phyloP scores from a whole-genome alignment of 2,329 filamentous ascomycete genomes.

The Hymenoscyphus fraxineus region DNA sequence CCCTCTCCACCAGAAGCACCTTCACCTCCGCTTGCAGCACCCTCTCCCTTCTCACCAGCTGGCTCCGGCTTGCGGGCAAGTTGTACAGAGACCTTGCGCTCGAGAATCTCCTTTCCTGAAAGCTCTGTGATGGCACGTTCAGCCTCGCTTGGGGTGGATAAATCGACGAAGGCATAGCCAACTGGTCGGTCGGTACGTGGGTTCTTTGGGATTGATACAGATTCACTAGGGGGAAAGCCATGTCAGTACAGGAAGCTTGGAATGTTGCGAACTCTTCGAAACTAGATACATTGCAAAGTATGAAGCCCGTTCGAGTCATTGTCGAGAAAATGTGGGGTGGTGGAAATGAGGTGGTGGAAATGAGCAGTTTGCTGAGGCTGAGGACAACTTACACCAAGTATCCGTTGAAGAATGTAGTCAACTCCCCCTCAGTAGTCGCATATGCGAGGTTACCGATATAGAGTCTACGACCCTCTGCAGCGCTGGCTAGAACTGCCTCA shows the following conservation, averaged over 20 bases:
- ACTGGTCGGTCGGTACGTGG: slow-evolving; percentile 97
- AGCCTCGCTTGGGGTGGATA: slow-evolving; percentile 89
- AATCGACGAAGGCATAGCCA: slow-evolving; percentile 97
- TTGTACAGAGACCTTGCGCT: slow-evolving; percentile 98
- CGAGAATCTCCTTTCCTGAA: slow-evolving; percentile 94
- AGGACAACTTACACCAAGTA: slow-evolving; percentile 86
- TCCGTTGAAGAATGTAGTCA: slow-evolving; percentile 99
- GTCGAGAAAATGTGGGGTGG: background rate
- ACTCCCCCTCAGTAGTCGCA: slow-evolving; percentile 99
- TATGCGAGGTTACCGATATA: slow-evolving; percentile 99
- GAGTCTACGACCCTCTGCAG: slow-evolving; percentile 96
- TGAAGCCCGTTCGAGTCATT: background rate
- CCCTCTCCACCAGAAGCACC: slow-evolving; percentile 62
- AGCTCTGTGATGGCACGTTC: slow-evolving; percentile 94
- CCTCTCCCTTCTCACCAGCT: slow-evolving; percentile 70
- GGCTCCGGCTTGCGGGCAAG: slow-evolving; percentile 95
- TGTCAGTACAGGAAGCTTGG: slow-evolving; percentile 35
- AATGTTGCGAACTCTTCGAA: background rate
- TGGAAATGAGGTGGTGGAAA: background rate
- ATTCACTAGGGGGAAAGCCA: slow-evolving; percentile 62
- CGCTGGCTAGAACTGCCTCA: slow-evolving; percentile 92
- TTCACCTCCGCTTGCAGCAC: slow-evolving; percentile 68
- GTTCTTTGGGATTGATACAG: slow-evolving; percentile 98
- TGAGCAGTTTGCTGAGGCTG: background rate
- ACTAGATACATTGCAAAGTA: background rate